Conservation (phyloP, 1,284 basidiomycete genomes). For the Fomitopsis palustris region DNA sequence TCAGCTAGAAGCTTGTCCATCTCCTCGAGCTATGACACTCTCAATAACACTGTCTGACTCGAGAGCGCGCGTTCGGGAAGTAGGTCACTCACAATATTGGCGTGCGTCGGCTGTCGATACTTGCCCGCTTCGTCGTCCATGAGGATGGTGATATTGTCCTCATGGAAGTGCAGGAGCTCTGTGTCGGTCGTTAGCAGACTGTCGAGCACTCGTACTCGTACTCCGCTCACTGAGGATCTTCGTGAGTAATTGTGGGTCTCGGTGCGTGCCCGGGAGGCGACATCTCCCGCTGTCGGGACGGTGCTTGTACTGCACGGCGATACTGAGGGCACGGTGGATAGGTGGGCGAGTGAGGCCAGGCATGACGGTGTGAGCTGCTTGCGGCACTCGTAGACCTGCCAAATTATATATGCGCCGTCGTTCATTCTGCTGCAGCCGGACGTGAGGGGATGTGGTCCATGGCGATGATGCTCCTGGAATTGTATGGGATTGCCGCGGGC, state of each 20-base stretch:
- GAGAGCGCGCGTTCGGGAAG: no score
- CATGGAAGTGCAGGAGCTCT: conserved; percentile 14
- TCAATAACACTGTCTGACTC: not conserved
- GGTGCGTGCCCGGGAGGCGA: conserved; percentile 11
- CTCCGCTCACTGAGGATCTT: conserved; percentile 12
- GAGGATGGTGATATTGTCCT: conserved; percentile 16
- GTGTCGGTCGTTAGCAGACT: no score
- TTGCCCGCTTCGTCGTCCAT: conserved; percentile 13
- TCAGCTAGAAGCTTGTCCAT: conserved; percentile 19
- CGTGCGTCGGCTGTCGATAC: conserved; percentile 14
- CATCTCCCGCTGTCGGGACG: not conserved
- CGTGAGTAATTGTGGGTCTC: conserved; percentile 10
- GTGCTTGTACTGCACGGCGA: conserved; percentile 12
- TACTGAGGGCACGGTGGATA: conserved; percentile 15
- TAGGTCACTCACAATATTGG: conserved; percentile 16
- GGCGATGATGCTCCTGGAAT: no score
- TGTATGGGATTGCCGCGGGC: no score
- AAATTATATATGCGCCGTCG: not conserved
- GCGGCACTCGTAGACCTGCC: not conserved
- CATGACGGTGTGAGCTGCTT: not conserved
- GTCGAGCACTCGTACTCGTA: no score
- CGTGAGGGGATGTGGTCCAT: no score
- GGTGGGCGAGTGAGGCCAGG: not conserved
- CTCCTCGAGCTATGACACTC: conserved; percentile 10
- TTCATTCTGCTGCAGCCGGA: no score